Conservation (phyloP, 2,329 filamentous ascomycete genomes). For the Ilyonectria sp. region DNA sequence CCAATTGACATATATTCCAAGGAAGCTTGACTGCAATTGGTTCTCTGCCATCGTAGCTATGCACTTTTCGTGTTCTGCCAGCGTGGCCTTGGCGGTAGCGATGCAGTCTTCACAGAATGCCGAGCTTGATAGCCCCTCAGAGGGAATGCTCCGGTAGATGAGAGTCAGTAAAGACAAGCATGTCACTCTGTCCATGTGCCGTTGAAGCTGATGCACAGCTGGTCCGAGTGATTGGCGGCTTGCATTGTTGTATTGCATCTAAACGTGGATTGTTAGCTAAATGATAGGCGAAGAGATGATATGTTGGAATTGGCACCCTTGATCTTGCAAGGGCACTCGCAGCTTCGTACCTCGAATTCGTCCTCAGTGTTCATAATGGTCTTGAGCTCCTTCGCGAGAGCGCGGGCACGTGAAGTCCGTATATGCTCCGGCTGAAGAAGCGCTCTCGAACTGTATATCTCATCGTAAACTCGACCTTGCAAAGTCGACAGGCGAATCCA, state of each 20-base stretch:
- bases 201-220: conserved; percentile 32
- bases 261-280: no score
- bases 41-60: conserved; percentile 7
- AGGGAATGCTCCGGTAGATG: conserved; percentile 45
- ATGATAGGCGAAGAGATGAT: no score
- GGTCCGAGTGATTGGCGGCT: conserved; percentile 22
- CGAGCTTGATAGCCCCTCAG: conserved; percentile 24
- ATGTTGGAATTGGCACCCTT: no score
- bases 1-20: conserved; percentile 30
- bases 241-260: no score
- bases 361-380: conserved; percentile 15
- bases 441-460: conserved; percentile 47
- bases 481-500: conserved; percentile 39
- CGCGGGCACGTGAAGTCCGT: conserved; percentile 35
- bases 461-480: conserved; percentile 46
- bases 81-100: conserved; percentile 36
- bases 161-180: conserved; percentile 45
- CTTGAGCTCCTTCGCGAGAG: conserved; percentile 33
- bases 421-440: conserved; percentile 38
- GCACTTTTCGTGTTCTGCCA: conserved; percentile 32
- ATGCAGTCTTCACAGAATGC: conserved; percentile 45
- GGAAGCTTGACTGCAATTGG: conserved; percentile 10
- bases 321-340: neutral
- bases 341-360: conserved; percentile 7
- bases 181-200: conserved; percentile 36